Evolutionary conservation across 2,329 filamentous ascomycete genomes (phyloP).

Genomic region (Penicillium sp.): DNA sequence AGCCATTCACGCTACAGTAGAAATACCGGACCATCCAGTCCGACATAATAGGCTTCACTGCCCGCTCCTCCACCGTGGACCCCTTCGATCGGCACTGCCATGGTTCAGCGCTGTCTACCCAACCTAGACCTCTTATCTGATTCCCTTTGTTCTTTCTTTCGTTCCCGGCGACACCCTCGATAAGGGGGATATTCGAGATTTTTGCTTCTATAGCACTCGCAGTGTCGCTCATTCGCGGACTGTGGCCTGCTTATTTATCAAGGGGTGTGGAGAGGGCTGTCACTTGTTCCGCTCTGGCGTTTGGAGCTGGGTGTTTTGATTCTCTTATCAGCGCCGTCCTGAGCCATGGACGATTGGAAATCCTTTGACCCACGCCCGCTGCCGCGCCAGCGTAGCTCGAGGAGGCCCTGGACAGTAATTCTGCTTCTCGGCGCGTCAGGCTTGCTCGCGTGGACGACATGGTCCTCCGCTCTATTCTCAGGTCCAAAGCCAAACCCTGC

Average conservation of each 20-base stretch:
- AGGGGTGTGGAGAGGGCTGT: background rate
- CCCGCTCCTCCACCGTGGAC: background rate
- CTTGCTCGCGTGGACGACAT: background rate
- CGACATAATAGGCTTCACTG: constrained; percentile 8
- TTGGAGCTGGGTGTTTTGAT: background rate
- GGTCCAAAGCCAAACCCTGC: background rate
- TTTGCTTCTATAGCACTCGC: background rate
- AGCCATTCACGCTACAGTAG: background rate
- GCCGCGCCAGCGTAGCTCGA: background rate
- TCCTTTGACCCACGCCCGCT: background rate
- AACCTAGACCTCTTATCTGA: constrained; percentile 6
- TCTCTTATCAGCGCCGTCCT: background rate
- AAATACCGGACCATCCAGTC: background rate
- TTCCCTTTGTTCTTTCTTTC: background rate
- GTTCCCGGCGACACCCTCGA: background rate
- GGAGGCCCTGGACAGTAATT: constrained; percentile 2
- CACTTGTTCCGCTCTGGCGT: background rate
- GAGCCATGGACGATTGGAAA: constrained; percentile 20
- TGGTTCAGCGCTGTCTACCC: constrained; percentile 6
- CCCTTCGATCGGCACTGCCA: constrained; percentile 8
- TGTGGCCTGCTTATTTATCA: background rate
- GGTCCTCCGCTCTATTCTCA: background rate
- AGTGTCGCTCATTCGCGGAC: background rate
- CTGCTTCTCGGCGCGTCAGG: constrained; percentile 3
- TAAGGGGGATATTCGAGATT: background rate